Base-by-base conservation (phyloP, 2,329 filamentous ascomycete species). In the Capronia epimyces region DNA sequence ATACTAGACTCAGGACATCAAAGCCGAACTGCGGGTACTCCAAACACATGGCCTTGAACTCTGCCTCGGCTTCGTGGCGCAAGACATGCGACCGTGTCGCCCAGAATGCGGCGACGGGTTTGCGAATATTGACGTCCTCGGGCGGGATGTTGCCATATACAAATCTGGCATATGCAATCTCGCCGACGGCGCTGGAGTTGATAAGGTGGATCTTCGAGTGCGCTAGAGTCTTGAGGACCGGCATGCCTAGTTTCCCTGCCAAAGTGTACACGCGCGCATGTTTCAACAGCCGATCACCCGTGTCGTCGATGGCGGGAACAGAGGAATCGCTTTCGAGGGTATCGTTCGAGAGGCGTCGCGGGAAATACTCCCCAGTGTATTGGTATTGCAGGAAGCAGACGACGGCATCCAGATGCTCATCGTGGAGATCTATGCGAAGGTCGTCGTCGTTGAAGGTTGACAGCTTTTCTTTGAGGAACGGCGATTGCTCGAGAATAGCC, bases 171-270 rank as follows among this genome's bases (percentile, higher is more conserved):
- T 95, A 96, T 21, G 84, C 82, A 64, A 96, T 90, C 75, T 96
- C 90, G 67, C 89, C 90, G 71, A 84, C 85, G 29, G 89, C 88
- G 0, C 87, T 94, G 39, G 85, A 88, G 65, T 89, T 85, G 63
- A 95, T 86, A 67, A 87, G 87, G 74, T 95, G 89, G 63, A 96
- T 95, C 75, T 96, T 96, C 66, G 81, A 83, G 66, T 87, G 87
- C 2, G 89, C 85, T 22, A 95, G 81, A 15, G 76, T 80, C 69
- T 87, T 87, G 56, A 96, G 81, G 8, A 74, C 73, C 0, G 75
- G 70, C 42, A 89, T 71, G 34, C 81, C 79, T 55, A 93, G 83
- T 69, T 86, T 89, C 62, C 89, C 85, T 20, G 88, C 89, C 20
- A 96, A 76, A 0, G 88, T 95, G 74, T 95, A 95, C 58, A 95